These are phyloP conservation scores for Physaria fendleri DNA, from an alignment of 345 rosid genomes.

Conservation along the genomic window DNA sequence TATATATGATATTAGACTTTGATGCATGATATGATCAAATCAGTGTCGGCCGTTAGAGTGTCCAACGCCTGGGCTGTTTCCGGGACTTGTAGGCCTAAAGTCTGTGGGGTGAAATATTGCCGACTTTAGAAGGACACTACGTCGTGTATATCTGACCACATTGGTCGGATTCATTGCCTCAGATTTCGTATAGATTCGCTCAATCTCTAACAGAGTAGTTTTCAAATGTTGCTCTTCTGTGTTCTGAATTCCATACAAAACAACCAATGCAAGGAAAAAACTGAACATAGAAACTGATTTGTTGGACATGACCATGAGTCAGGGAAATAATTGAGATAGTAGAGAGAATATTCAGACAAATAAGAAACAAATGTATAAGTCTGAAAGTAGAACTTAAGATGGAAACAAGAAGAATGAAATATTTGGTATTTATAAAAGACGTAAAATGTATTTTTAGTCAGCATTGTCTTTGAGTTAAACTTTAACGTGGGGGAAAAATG, in stretches of 20 bases:
- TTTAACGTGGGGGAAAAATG: neutral
- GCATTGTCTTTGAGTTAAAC: slow-evolving; percentile 4
- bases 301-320: slow-evolving; percentile 7
- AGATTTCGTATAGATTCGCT: neutral
- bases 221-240: slow-evolving; percentile 19
- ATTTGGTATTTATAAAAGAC: slow-evolving; percentile 14
- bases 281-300: slow-evolving; percentile 2
- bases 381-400: neutral
- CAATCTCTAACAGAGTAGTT: neutral
- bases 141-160: slow-evolving; percentile 1
- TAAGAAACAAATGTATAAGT: neutral
- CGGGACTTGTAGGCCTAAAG: slow-evolving; percentile 30
- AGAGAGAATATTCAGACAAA: neutral
- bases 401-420: slow-evolving; percentile 6
- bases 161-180: neutral
- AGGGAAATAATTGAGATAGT: neutral
- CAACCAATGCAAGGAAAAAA: slow-evolving; percentile 16
- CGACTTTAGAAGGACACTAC: neutral
- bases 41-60: slow-evolving; percentile 28
- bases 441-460: neutral
- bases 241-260: slow-evolving; percentile 10
- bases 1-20: slow-evolving; percentile 1
- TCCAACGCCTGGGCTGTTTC: slow-evolving; percentile 35
- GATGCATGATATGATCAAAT: slow-evolving; percentile 1
- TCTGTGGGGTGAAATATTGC: slow-evolving; percentile 14